These are phyloP conservation scores for Diaporthe nobilis DNA, from an alignment of 2,329 filamentous ascomycete genomes.

Conservation along the genomic window DNA sequence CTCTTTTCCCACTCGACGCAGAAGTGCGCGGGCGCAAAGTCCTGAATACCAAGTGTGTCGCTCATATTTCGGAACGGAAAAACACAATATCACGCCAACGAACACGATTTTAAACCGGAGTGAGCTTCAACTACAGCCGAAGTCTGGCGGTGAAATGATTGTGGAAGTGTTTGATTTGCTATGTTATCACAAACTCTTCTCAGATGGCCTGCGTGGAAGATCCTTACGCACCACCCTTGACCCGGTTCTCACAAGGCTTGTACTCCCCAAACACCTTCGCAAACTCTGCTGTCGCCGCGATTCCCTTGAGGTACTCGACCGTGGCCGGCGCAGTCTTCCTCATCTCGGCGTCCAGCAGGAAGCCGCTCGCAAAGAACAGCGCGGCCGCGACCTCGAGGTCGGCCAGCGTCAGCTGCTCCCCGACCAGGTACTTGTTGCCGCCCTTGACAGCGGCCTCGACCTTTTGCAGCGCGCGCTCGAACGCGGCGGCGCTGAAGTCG, in stretches of 20 bases:
- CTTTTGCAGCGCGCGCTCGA: constrained; percentile 49
- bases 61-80: neutral
- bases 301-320: constrained; percentile 50
- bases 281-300: constrained; percentile 51
- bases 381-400: constrained; percentile 53
- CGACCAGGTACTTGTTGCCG: constrained; percentile 55
- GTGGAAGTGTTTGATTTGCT: neutral
- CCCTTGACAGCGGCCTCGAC: constrained; percentile 51
- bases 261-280: constrained; percentile 51
- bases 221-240: constrained; percentile 30
- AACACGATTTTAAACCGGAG: neutral
- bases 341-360: constrained; percentile 53
- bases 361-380: constrained; percentile 46
- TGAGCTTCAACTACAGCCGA: neutral
- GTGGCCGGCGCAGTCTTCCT: constrained; percentile 51
- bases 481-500: constrained; percentile 36
- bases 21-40: neutral
- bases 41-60: too few species aligned
- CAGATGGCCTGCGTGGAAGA: too few species aligned
- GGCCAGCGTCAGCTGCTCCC: constrained; percentile 54
- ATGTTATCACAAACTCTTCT: neutral
- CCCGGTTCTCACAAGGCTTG: constrained; percentile 50
- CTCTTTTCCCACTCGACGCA: neutral
- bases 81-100: neutral
- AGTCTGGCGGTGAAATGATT: neutral